Evolutionary conservation across 139 green algal species (phyloP).

Genomic region (Chlorella sp.): DNA sequence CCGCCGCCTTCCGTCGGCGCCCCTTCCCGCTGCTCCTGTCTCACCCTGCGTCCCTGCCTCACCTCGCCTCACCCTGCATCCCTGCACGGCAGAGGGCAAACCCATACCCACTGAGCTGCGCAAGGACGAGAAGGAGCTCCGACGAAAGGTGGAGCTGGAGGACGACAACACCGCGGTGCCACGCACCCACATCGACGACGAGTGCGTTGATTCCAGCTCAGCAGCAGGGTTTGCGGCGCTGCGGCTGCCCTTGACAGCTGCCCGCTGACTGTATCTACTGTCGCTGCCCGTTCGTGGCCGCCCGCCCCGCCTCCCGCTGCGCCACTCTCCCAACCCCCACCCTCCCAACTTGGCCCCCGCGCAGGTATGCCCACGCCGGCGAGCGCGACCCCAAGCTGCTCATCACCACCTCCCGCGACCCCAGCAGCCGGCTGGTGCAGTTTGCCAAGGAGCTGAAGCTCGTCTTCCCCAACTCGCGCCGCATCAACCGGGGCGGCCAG

Average conservation of each 20-base stretch:
- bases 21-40: too few species aligned
- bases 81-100: slow-evolving; percentile 96
- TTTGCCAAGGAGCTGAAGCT: slow-evolving; percentile 99
- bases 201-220: too few species aligned
- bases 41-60: too few species aligned
- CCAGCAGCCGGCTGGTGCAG: slow-evolving; percentile 83
- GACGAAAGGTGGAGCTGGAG: slow-evolving; percentile 88
- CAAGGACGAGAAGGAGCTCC: slow-evolving; percentile 75
- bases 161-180: slow-evolving; percentile 95
- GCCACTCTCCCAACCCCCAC: too few species aligned
- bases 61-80: too few species aligned
- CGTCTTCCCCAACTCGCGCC: slow-evolving; percentile 89
- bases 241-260: too few species aligned
- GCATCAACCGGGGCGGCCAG: slow-evolving; percentile 89
- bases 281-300: too few species aligned
- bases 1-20: too few species aligned
- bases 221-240: too few species aligned
- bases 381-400: slow-evolving; percentile 91
- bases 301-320: too few species aligned
- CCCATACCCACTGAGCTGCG: slow-evolving; percentile 94
- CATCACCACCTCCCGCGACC: slow-evolving; percentile 94
- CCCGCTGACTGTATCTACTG: too few species aligned
- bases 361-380: slow-evolving; percentile 90
- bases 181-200: slow-evolving; percentile 92
- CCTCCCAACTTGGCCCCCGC: too few species aligned